These are phyloP conservation scores for Magnaporthales sp. DNA, from an alignment of 2,329 filamentous ascomycete genomes.

Conservation along the genomic window DNA sequence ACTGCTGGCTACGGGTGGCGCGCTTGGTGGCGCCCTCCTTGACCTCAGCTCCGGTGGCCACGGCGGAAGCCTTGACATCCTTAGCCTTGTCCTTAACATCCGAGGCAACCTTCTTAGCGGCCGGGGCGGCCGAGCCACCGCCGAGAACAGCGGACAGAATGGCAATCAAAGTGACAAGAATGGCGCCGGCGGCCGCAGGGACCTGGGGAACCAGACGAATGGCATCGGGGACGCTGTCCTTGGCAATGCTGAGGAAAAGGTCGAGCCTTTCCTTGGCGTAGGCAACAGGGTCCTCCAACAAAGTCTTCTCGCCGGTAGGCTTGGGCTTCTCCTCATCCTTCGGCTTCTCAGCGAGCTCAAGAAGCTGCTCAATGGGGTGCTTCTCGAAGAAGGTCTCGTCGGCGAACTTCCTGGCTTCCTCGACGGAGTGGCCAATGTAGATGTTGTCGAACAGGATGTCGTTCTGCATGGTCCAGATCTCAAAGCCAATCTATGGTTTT, in stretches of 20 bases:
- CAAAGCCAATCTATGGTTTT: slow-evolving; percentile 72
- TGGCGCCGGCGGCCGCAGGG: slow-evolving; percentile 67
- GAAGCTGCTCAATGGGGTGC: slow-evolving; percentile 70
- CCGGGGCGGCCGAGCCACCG: slow-evolving; percentile 56
- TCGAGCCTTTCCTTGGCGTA: slow-evolving; percentile 91
- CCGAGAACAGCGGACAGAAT: slow-evolving; percentile 51
- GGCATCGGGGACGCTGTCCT: slow-evolving; percentile 75
- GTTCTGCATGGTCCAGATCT: slow-evolving; percentile 99
- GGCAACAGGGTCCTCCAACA: slow-evolving; percentile 80
- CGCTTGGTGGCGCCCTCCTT: slow-evolving; percentile 65
- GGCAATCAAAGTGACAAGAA: slow-evolving; percentile 62
- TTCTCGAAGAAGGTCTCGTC: slow-evolving; percentile 88
- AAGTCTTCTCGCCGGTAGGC: slow-evolving; percentile 43
- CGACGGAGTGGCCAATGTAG: slow-evolving; percentile 95
- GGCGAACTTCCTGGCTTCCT: slow-evolving; percentile 83
- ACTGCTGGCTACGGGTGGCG: slow-evolving; percentile 43
- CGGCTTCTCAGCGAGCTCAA: slow-evolving; percentile 72
- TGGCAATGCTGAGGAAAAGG: slow-evolving; percentile 76
- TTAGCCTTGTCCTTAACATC: slow-evolving; percentile 63
- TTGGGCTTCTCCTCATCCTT: slow-evolving; percentile 47
- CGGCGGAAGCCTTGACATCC: slow-evolving; percentile 59
- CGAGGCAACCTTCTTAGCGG: slow-evolving; percentile 62
- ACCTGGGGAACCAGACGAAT: slow-evolving; percentile 88
- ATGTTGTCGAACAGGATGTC: slow-evolving; percentile 99
- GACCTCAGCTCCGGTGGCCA: slow-evolving; percentile 56